These are phyloP conservation scores for Sugiyamaella grinbergsii DNA, from an alignment of 1,139 yeast genomes.

Conservation along the genomic window DNA sequence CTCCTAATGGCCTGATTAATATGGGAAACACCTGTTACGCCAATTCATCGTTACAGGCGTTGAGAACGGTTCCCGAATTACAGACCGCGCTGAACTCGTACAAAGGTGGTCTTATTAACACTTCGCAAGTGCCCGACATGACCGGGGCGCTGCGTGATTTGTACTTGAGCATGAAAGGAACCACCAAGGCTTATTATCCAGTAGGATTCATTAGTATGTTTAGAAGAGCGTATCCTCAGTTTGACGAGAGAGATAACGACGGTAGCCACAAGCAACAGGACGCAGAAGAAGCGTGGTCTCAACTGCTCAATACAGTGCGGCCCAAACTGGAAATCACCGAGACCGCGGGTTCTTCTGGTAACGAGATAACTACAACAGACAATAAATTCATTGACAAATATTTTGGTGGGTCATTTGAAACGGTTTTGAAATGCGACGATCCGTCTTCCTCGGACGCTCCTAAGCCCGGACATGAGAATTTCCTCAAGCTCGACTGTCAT, in stretches of 20 bases:
- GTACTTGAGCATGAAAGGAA: constrained; percentile 38
- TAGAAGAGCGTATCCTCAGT: constrained; percentile 70
- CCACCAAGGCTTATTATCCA: constrained; percentile 49
- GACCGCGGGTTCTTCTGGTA: too few species aligned
- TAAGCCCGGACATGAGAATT: constrained; percentile 57
- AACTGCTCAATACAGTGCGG: constrained; percentile 60
- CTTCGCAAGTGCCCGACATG: constrained; percentile 29
- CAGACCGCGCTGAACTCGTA: constrained; percentile 38
- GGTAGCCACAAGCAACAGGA: constrained; percentile 93
- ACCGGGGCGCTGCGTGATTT: constrained; percentile 40
- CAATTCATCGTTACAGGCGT: constrained; percentile 83
- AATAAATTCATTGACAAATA: constrained; percentile 51
- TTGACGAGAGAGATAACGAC: constrained; percentile 66
- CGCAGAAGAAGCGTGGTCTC: constrained; percentile 95
- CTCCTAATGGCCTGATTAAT: constrained; percentile 82
- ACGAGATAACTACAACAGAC: constrained; percentile 18
- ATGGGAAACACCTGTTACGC: constrained; percentile 95
- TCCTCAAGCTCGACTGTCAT: constrained; percentile 82
- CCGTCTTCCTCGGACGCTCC: constrained; percentile 50
- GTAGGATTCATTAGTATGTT: constrained; percentile 56
- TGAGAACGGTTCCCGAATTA: constrained; percentile 68
- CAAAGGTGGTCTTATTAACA: constrained; percentile 21
- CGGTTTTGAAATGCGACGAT: constrained; percentile 60
- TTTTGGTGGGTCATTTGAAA: constrained; percentile 67
- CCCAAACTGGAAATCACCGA: constrained; percentile 10